Evolutionary conservation across 805 yeast species (phyloP).

Genomic region (Barnettozyma californica): DNA sequence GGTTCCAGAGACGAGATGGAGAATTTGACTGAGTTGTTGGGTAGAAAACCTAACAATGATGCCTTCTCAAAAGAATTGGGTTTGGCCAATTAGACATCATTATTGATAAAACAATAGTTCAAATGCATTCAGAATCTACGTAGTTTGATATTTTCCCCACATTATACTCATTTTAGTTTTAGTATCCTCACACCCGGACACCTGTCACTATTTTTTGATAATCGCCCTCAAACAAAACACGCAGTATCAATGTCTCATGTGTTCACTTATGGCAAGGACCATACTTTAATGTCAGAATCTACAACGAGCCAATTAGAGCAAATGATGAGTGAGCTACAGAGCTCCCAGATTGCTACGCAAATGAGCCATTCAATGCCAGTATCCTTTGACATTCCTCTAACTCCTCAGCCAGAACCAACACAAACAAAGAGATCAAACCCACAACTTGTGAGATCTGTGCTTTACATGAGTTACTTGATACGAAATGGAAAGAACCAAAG

Average conservation of each 20-base stretch:
- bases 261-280: background rate
- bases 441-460: slow-evolving; percentile 11
- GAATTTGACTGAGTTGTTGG: slow-evolving; percentile 58
- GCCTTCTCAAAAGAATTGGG: slow-evolving; percentile 73
- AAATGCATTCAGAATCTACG: background rate
- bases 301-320: slow-evolving; percentile 9
- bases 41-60: slow-evolving; percentile 67
- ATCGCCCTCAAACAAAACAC: background rate
- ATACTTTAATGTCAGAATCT: slow-evolving; percentile 3
- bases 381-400: slow-evolving; percentile 3
- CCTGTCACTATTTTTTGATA: background rate
- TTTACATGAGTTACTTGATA: slow-evolving; percentile 13
- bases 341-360: background rate
- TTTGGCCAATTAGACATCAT: slow-evolving; percentile 14
- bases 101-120: background rate
- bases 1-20: slow-evolving; percentile 69
- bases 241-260: background rate
- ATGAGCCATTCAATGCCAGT: background rate
- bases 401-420: background rate
- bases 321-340: slow-evolving; percentile 7
- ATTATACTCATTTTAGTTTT: too few species aligned
- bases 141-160: too few species aligned
- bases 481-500: slow-evolving; percentile 5
- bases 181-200: background rate
- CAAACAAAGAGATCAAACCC: slow-evolving; percentile 6